Conservation (phyloP, 495 filamentous ascomycete genomes). For the Poronia punctata region DNA sequence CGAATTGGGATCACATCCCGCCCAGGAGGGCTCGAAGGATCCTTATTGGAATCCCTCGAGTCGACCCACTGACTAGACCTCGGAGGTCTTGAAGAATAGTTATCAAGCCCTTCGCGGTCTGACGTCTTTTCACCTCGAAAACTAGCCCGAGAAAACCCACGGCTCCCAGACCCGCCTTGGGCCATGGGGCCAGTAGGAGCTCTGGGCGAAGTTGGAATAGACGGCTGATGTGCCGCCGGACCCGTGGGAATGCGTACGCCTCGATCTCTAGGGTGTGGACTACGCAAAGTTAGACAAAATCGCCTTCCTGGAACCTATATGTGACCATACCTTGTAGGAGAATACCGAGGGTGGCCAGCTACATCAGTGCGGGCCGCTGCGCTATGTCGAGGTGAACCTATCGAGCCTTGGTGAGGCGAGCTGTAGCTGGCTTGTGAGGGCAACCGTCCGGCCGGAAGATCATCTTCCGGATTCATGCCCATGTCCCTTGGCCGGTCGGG, state of each 20-base stretch:
- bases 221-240: constrained; percentile 39
- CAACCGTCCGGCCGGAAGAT: constrained; percentile 48
- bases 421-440: constrained; percentile 52
- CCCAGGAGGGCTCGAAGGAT: constrained; percentile 7
- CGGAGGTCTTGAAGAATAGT: constrained; percentile 6
- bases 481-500: background rate
- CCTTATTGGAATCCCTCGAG: background rate
- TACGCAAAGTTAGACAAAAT: constrained; percentile 25
- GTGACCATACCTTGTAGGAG: constrained; percentile 52
- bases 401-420: constrained; percentile 60
- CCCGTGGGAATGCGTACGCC: constrained; percentile 46
- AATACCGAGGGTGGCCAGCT: constrained; percentile 47
- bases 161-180: constrained; percentile 47
- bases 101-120: constrained; percentile 22
- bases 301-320: constrained; percentile 12
- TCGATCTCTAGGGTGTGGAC: constrained; percentile 50
- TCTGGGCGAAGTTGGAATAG: constrained; percentile 44
- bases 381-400: constrained; percentile 61
- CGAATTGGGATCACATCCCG: constrained; percentile 24
- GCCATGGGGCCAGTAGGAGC: constrained; percentile 41
- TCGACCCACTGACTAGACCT: constrained; percentile 4
- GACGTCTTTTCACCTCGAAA: constrained; percentile 34
- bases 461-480: constrained; percentile 16
- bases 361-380: constrained; percentile 53
- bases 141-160: constrained; percentile 42